Percentiles rank a stretch among this genome's conserved stretches.
phyloP scores from a whole-genome alignment of 2,329 filamentous ascomycete genomes.

The Fusarium udum region DNA sequence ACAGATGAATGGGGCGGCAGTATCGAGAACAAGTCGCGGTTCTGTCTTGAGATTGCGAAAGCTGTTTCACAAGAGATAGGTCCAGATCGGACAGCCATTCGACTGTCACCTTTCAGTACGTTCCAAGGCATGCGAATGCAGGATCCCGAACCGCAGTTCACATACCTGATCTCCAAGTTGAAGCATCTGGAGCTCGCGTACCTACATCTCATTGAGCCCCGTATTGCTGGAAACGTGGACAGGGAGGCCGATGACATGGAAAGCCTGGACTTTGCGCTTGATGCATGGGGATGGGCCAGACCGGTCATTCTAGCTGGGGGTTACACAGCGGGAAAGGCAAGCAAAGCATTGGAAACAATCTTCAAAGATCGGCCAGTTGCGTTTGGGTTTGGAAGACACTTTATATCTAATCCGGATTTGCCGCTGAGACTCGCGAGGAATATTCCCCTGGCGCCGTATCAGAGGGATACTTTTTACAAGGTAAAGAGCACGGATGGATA shows the following conservation, averaged over 20 bases:
- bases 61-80: slow-evolving; percentile 56
- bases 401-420: slow-evolving; percentile 42
- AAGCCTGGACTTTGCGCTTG: slow-evolving; percentile 45
- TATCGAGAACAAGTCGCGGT: slow-evolving; percentile 57
- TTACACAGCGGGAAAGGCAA: slow-evolving; percentile 41
- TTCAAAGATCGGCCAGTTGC: slow-evolving; percentile 43
- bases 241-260: slow-evolving; percentile 46
- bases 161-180: slow-evolving; percentile 61
- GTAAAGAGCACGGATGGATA: slow-evolving; percentile 34
- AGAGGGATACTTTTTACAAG: slow-evolving; percentile 44
- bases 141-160: slow-evolving; percentile 67
- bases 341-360: slow-evolving; percentile 40
- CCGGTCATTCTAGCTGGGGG: slow-evolving; percentile 50
- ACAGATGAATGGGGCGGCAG: slow-evolving; percentile 64
- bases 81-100: slow-evolving; percentile 61
- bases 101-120: slow-evolving; percentile 66
- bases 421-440: slow-evolving; percentile 32
- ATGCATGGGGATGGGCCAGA: slow-evolving; percentile 41
- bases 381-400: slow-evolving; percentile 46
- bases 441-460: slow-evolving; percentile 38
- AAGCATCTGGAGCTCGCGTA: slow-evolving; percentile 66
- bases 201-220: slow-evolving; percentile 68
- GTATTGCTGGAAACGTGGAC: slow-evolving; percentile 56
- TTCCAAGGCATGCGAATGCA: slow-evolving; percentile 73
- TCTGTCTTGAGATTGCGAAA: slow-evolving; percentile 59